Evolutionary conservation across 495 filamentous ascomycete species (phyloP).

Genomic region (Entonaema liquescens): DNA sequence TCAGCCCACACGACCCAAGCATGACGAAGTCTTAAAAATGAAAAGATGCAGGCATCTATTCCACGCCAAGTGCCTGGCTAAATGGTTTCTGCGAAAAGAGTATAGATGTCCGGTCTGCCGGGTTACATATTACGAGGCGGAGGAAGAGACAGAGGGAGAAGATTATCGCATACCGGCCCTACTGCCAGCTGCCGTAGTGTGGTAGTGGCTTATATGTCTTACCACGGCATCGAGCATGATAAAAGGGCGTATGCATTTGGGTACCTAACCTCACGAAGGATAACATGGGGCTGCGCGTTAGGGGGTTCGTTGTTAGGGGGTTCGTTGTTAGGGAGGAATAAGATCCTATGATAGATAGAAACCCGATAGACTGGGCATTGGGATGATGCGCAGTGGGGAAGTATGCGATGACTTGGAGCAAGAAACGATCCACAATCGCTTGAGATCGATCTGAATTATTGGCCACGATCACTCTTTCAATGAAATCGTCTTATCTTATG

Average conservation of each 20-base stretch:
- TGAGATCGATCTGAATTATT: background rate
- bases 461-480: background rate
- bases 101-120: conserved; percentile 41
- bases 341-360: background rate
- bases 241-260: too few relatives aligned
- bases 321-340: background rate
- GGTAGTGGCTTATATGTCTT: too few relatives aligned
- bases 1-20: conserved; percentile 11
- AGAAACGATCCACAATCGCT: background rate
- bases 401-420: background rate
- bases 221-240: too few relatives aligned
- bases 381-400: background rate
- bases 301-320: too few relatives aligned
- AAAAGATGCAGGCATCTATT: conserved; percentile 40
- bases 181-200: conserved; percentile 21
- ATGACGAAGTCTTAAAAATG: conserved; percentile 36
- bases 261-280: too few relatives aligned
- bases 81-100: conserved; percentile 34
- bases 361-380: background rate
- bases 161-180: conserved; percentile 18
- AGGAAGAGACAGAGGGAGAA: background rate
- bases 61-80: conserved; percentile 40
- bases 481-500: background rate
- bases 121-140: conserved; percentile 23
- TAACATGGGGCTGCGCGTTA: too few relatives aligned